Evolutionary conservation across 768 basidiomycete species (phyloP), one percentile per base, ranked within the genome.

Genomic region (Megacollybia marginata): DNA sequence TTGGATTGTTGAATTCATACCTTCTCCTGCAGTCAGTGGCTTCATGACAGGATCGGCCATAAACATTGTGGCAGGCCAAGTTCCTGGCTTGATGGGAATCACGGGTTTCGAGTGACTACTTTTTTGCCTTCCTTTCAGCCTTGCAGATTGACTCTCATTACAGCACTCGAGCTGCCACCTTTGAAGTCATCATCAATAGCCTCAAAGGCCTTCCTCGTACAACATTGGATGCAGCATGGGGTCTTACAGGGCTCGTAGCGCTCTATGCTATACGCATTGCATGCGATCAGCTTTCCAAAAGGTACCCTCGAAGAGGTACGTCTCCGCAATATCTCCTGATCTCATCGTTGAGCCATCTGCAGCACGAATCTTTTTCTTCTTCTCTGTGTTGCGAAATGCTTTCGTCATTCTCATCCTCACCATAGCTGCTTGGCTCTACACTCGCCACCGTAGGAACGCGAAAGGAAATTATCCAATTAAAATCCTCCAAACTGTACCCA

Each of bases 1-100:
- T 0, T 95, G 92, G 91, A 69, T 97, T 32, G 85, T 98, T 46
- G 94, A 98, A 62, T 92, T 98, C 64, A 97, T 94, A 53, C 88
- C 90, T 16, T 75, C 80, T 7, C 87, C 88, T 2, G 89, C 88
- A 2, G 84, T 92, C 52, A 86, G 83, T 57, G 87, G 86, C 16
- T 90, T 95, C 70, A 96, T 99, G 93, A 98, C 95, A 0, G 95
- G 95, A 16, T 93, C 89, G n/a, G 95, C 95, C 33, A 82, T 97
- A 68, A 93, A 74, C 63, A 98, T 98, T 57, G 85, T 83, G 13
- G 75, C 82, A 15, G 82, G 91, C 33, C 95, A 99, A 68, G 75
- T 96, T 4, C 92, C 95, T 2, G 87, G 85, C 0, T 65, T 99
- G 42, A 81, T 99, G 73, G 96, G 94, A 19, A 87, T 91, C 49